Evolutionary conservation across 352 stramenopile species (phyloP).

Genomic region (Phytophthora ramorum): DNA sequence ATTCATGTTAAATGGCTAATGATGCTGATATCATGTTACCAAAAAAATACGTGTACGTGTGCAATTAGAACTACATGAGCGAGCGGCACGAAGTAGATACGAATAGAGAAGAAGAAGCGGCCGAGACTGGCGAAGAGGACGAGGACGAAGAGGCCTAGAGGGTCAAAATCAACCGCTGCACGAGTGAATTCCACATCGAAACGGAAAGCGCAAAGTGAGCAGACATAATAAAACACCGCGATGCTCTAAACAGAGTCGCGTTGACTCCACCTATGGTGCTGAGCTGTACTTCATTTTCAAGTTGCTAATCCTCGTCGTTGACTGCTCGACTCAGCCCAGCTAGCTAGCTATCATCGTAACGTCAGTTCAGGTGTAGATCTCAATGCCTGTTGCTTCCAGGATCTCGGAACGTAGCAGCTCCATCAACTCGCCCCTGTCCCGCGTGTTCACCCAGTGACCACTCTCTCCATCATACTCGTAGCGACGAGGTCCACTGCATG

Average conservation of each 20-base stretch:
- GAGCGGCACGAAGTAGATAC: conserved; percentile 77
- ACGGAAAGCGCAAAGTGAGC: conserved; percentile 15
- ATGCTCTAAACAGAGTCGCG: conserved; percentile 3
- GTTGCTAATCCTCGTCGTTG: conserved; percentile 10
- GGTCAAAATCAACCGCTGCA: conserved; percentile 2
- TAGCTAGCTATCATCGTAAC: neutral
- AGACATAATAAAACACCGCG: conserved; percentile 17
- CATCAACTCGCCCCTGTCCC: conserved; percentile 78
- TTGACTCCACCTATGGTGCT: conserved; percentile 17
- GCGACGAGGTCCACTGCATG: conserved; percentile 81
- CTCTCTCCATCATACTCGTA: conserved; percentile 86
- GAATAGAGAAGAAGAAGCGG: conserved; percentile 43
- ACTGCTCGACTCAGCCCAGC: conserved; percentile 8
- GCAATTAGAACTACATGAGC: conserved; percentile 72
- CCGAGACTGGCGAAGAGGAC: conserved; percentile 43
- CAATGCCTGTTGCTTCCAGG: conserved; percentile 77
- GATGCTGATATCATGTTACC: conserved; percentile 11
- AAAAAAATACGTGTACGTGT: conserved; percentile 1
- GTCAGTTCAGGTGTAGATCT: conserved; percentile 65
- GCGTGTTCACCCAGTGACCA: conserved; percentile 85
- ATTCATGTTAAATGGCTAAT: conserved; percentile 2
- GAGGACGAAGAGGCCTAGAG: conserved; percentile 39
- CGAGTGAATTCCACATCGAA: conserved; percentile 10
- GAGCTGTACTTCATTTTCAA: conserved; percentile 18
- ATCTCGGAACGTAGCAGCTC: conserved; percentile 81